Evolutionary conservation across 169 alveolate genomes (phyloP).

Genomic region (Amoebophrya sp.): DNA sequence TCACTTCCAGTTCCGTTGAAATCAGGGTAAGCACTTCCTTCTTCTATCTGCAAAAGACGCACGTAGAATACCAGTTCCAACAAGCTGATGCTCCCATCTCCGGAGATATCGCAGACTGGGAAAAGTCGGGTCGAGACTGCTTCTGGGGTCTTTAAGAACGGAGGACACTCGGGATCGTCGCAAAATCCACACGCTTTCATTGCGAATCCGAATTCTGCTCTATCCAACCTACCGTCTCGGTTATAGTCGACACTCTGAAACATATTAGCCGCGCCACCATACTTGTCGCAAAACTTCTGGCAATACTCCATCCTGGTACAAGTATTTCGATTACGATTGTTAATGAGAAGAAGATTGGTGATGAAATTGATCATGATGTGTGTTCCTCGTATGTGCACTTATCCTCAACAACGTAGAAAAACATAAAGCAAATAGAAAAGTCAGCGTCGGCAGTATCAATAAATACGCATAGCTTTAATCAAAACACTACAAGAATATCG

Average conservation of each 20-base stretch:
- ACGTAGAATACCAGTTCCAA: neutral
- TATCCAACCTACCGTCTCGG: neutral
- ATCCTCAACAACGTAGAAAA: no score
- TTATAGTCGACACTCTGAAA: neutral
- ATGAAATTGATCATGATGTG: no score
- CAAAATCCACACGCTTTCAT: neutral
- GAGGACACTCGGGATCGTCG: neutral
- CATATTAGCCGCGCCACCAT: neutral
- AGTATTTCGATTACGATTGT: no score
- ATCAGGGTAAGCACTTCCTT: no score
- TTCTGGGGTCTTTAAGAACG: neutral
- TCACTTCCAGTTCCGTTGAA: no score
- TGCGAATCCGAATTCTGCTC: neutral
- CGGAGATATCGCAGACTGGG: neutral
- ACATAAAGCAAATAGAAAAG: no score
- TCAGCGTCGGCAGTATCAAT: no score
- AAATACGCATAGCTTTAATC: no score
- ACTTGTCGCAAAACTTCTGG: neutral
- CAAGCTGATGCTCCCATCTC: neutral
- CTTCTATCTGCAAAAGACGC: neutral
- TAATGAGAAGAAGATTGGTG: no score
- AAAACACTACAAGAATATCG: no score
- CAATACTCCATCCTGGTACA: conserved; percentile 10
- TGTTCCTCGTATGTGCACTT: no score
- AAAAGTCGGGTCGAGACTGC: neutral